These are phyloP conservation scores for Globisporangium echinulatum DNA, from an alignment of 352 stramenopile species.

Conservation along the genomic window DNA sequence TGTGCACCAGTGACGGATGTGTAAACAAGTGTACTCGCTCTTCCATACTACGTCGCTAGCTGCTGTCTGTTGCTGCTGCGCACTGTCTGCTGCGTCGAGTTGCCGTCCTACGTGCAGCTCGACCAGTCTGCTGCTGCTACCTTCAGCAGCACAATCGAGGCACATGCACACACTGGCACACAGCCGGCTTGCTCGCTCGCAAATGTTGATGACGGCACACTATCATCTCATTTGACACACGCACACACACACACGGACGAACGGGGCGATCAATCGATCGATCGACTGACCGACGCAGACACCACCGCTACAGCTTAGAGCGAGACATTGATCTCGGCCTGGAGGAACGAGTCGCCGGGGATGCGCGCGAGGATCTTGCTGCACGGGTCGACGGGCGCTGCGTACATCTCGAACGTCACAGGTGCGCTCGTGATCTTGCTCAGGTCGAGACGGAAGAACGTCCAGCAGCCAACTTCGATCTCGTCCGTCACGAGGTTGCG, in stretches of 20 bases:
- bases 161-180: no score
- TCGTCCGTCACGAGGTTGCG: constrained; percentile 78
- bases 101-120: no score
- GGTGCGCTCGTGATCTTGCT: constrained; percentile 84
- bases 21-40: no score
- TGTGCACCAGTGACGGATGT: no score
- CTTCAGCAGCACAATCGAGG: no score
- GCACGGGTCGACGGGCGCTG: constrained; percentile 71
- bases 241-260: background rate
- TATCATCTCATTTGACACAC: background rate
- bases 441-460: constrained; percentile 85
- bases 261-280: background rate
- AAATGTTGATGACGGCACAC: no score
- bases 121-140: no score
- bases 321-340: constrained; percentile 85
- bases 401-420: constrained; percentile 87
- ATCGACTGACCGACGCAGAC: background rate
- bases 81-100: no score
- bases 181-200: no score
- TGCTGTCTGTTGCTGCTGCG: no score
- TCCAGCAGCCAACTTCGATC: constrained; percentile 86
- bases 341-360: constrained; percentile 83
- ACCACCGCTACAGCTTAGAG: constrained; percentile 26
- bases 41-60: no score
- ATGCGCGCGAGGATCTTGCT: constrained; percentile 84